Evolutionary conservation across 1,284 basidiomycete species (phyloP).

Genomic region (Erythrobasidium hasegawianum): DNA sequence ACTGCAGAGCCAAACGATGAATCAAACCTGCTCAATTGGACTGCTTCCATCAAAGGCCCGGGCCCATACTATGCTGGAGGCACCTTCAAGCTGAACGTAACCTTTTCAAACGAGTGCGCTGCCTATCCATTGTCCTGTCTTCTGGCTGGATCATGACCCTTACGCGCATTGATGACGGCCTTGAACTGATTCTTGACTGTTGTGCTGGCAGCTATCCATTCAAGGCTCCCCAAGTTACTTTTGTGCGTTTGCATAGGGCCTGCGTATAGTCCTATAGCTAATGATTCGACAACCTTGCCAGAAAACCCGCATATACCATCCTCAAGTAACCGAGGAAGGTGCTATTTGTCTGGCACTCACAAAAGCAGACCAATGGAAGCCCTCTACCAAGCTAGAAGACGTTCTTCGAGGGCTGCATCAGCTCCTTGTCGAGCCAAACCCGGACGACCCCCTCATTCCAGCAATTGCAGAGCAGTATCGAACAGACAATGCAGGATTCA

Average conservation of each 20-base stretch:
- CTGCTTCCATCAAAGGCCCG: conserved; percentile 24
- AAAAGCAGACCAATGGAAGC: conserved; percentile 54
- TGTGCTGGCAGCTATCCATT: conserved; percentile 67
- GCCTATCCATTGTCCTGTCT: too few species aligned
- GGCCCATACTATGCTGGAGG: conserved; percentile 55
- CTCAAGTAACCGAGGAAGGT: conserved; percentile 87
- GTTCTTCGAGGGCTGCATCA: conserved; percentile 44
- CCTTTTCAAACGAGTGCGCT: conserved; percentile 56
- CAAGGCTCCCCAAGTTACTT: conserved; percentile 72
- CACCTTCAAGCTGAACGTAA: conserved; percentile 69
- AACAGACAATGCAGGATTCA: conserved; percentile 40
- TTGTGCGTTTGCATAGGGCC: too few species aligned
- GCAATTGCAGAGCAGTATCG: conserved; percentile 44
- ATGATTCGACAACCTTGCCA: too few species aligned
- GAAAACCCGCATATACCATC: conserved; percentile 81
- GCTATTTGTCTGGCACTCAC: conserved; percentile 57
- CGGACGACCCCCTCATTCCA: conserved; percentile 45
- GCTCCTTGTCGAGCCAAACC: conserved; percentile 44
- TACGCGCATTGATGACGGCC: too few species aligned
- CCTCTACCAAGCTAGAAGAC: conserved; percentile 19
- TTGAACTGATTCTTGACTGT: too few species aligned
- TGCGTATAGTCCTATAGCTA: too few species aligned
- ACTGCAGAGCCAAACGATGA: conserved; percentile 32
- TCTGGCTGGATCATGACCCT: too few species aligned
- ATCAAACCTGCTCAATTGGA: conserved; percentile 26